A percentile compares a stretch with the other conserved stretches of the same genome.
Conservation (phyloP, 2,329 filamentous ascomycete species). For the Blumeriella jaapii region DNA sequence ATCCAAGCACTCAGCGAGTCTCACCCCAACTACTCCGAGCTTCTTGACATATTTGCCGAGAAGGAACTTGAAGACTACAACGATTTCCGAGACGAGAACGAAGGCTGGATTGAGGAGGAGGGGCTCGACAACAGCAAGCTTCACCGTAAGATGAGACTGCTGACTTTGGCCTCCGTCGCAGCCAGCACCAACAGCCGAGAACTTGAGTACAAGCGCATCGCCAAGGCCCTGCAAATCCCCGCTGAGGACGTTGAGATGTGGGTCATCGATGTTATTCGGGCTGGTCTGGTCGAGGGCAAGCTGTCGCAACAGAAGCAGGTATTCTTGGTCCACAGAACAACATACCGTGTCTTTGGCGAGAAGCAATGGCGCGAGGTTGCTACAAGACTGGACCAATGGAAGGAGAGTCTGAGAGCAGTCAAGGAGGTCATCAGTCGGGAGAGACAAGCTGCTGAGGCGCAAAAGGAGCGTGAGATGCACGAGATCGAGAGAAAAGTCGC, state of each 20-base stretch:
- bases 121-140: slow-evolving; percentile 61
- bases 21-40: slow-evolving; percentile 75
- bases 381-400: slow-evolving; percentile 84
- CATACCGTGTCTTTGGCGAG: slow-evolving; percentile 92
- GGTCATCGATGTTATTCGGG: slow-evolving; percentile 97
- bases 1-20: slow-evolving; percentile 80
- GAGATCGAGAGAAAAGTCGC: slow-evolving; percentile 53
- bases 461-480: slow-evolving; percentile 66
- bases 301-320: slow-evolving; percentile 85
- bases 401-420: slow-evolving; percentile 67
- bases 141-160: slow-evolving; percentile 89
- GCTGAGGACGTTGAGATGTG: slow-evolving; percentile 86
- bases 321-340: slow-evolving; percentile 91
- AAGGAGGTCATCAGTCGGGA: slow-evolving; percentile 67
- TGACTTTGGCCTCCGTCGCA: slow-evolving; percentile 84
- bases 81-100: slow-evolving; percentile 87
- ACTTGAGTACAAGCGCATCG: slow-evolving; percentile 78
- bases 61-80: slow-evolving; percentile 92
- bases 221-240: slow-evolving; percentile 73
- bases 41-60: slow-evolving; percentile 90
- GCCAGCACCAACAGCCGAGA: slow-evolving; percentile 74
- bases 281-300: slow-evolving; percentile 91
- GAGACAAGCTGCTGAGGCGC: slow-evolving; percentile 65
- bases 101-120: slow-evolving; percentile 70
- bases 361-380: slow-evolving; percentile 97